Conservation (phyloP, 108 stramenopile genomes). For the Cyclotella cryptica region DNA sequence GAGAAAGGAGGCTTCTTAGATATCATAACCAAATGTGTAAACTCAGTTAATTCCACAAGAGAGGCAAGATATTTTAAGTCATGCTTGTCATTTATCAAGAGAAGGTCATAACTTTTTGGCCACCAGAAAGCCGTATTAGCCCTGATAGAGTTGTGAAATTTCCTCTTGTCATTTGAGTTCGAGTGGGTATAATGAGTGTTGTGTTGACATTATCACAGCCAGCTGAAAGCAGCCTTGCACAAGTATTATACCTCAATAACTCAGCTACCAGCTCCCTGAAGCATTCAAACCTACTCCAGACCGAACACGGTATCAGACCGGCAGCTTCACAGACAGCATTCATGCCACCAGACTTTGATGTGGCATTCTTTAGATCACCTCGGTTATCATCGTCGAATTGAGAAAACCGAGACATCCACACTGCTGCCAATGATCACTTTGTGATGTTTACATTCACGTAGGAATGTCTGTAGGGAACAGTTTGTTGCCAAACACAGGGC, state of each 20-base stretch:
- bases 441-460: conserved; percentile 36
- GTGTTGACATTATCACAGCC: too few relatives aligned
- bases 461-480: conserved; percentile 10
- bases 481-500: not conserved
- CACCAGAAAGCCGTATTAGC: conserved; percentile 9
- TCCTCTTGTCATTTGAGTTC: not conserved
- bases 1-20: not conserved
- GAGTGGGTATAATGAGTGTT: not conserved
- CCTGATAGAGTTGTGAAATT: not conserved
- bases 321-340: conserved; percentile 6
- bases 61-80: not conserved
- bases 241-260: not conserved
- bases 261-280: conserved; percentile 4
- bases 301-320: conserved; percentile 13
- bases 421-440: conserved; percentile 24
- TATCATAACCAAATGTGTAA: not conserved
- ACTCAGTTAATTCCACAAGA: not conserved
- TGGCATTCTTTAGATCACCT: conserved; percentile 30
- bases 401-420: conserved; percentile 32
- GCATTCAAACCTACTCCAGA: conserved; percentile 8
- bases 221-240: too few relatives aligned
- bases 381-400: conserved; percentile 34
- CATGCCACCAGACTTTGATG: conserved; percentile 24
- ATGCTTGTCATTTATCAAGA: not conserved
- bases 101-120: not conserved